Conservation (phyloP, 331 rosid genomes). For the Erythrophleum ivorense region DNA sequence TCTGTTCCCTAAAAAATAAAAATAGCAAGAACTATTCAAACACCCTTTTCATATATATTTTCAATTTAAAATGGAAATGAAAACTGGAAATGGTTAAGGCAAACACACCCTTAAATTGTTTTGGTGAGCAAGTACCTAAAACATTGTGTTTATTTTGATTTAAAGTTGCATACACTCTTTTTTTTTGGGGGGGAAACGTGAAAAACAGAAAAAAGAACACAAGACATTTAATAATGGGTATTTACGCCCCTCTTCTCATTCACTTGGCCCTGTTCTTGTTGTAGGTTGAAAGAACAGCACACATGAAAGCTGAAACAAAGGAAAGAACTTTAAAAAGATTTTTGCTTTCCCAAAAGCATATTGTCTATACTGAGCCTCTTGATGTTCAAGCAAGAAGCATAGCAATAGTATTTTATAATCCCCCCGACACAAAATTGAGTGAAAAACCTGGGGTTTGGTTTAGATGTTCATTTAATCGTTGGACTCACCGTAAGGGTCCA, state of each 20-base stretch:
- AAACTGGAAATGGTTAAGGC: background rate
- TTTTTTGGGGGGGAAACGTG: background rate
- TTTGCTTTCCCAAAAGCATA: constrained; percentile 81
- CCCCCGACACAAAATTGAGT: constrained; percentile 67
- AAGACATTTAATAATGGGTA: background rate
- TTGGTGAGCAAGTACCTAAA: constrained; percentile 8
- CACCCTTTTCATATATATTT: background rate
- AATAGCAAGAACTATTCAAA: background rate
- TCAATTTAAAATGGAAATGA: background rate
- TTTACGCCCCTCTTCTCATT: constrained; percentile 19
- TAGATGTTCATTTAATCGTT: constrained; percentile 84
- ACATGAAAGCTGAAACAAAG: constrained; percentile 74
- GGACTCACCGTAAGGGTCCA: constrained; percentile 75
- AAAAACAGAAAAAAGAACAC: background rate
- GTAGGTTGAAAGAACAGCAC: constrained; percentile 66
- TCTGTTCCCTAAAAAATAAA: background rate
- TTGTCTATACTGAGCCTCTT: constrained; percentile 83
- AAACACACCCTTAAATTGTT: constrained; percentile 13
- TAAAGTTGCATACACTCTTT: background rate
- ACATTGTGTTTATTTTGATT: constrained; percentile 20
- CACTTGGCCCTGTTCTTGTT: constrained; percentile 35
- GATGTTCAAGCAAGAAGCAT: constrained; percentile 73
- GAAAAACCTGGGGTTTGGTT: constrained; percentile 89
- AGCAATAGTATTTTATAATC: constrained; percentile 68
- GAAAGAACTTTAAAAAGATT: constrained; percentile 61